Base-by-base conservation (phyloP, 768 basidiomycete species). In the Postia placenta region DNA sequence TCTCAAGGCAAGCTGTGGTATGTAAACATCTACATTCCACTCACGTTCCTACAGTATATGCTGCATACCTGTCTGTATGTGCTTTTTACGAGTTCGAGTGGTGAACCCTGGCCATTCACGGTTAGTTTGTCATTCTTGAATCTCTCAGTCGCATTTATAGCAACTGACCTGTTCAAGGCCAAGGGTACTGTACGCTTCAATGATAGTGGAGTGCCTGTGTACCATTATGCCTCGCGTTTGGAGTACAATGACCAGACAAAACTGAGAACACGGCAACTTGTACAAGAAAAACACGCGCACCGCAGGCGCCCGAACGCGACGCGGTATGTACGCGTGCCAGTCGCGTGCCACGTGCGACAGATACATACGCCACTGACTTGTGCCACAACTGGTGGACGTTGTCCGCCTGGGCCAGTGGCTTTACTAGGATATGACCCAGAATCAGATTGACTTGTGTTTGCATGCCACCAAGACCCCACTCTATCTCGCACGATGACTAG, bases 31-130 rank as follows among this genome's bases (percentile, higher is more conserved):
- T n/a, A n/a, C 23, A 38, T 3, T 35, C 54, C 23, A 49, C 43
- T 11, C n/a, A n/a, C n/a, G n/a, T n/a, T n/a, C n/a, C n/a, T n/a
- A n/a, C n/a, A n/a, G n/a, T n/a, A 42, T 39, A 46, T 24, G 48
- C n/a, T 19, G 38, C 57, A 19, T 37, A 80, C 86, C 74, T 84
- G 80, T 61, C 77, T 87, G 71, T 87, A 89, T 7, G 79, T 72
- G 42, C 67, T 70, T 64, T 81, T 87, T 43, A 87, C 79, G n/a
- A 68, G 64, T 20, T 87, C 84, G 47, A 85, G 60, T 15, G 83
- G 70, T 28, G 75, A 67, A 48, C 74, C 81, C 85, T 87, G 55
- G 43, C 38, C 38, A 39, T 39, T 11, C 33, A 35, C n/a, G 33
- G 33, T n/a, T n/a, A 9, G 33, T 35, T 35, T 35, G n/a, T n/a